Conservation (phyloP, 1,284 basidiomycete genomes). For the Ceratobasidium sp. region DNA sequence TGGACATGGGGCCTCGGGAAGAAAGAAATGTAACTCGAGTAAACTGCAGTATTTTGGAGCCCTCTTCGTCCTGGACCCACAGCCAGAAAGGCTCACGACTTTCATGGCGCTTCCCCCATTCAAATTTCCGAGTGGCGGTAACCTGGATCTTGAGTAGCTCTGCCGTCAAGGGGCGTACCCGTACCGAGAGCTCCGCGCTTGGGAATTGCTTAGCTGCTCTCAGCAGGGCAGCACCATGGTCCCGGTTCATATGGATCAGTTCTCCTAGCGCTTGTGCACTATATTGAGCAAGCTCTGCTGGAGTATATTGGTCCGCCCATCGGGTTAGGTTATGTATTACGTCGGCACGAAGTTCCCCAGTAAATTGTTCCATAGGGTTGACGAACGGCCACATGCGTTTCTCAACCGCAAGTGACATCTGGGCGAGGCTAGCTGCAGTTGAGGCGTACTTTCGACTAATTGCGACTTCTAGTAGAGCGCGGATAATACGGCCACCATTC, state of each 20-base stretch:
- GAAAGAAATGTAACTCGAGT: conserved; percentile 73
- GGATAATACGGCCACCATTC: conserved; percentile 93
- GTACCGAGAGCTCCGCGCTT: conserved; percentile 69
- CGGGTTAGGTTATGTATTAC: conserved; percentile 80
- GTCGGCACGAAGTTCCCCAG: conserved; percentile 71
- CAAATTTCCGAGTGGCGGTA: conserved; percentile 71
- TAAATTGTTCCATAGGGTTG: conserved; percentile 86
- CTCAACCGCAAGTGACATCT: conserved; percentile 93
- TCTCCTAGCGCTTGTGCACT: conserved; percentile 79
- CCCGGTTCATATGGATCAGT: conserved; percentile 86
- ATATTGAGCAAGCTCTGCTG: conserved; percentile 79
- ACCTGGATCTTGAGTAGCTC: conserved; percentile 85
- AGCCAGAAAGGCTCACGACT: conserved; percentile 89
- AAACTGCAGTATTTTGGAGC: conserved; percentile 83
- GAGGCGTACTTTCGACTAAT: conserved; percentile 92
- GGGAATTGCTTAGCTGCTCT: conserved; percentile 90
- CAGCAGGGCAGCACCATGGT: conserved; percentile 81
- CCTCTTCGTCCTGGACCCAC: conserved; percentile 91
- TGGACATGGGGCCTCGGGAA: not conserved
- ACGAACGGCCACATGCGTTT: conserved; percentile 96
- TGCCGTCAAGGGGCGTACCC: conserved; percentile 80
- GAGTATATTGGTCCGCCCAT: conserved; percentile 85
- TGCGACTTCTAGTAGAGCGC: conserved; percentile 93
- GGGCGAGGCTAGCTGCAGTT: conserved; percentile 81
- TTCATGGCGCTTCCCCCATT: conserved; percentile 88